phyloP scores from a whole-genome alignment of 1,284 basidiomycete genomes.

The Lentinula novae-zelandiae region DNA sequence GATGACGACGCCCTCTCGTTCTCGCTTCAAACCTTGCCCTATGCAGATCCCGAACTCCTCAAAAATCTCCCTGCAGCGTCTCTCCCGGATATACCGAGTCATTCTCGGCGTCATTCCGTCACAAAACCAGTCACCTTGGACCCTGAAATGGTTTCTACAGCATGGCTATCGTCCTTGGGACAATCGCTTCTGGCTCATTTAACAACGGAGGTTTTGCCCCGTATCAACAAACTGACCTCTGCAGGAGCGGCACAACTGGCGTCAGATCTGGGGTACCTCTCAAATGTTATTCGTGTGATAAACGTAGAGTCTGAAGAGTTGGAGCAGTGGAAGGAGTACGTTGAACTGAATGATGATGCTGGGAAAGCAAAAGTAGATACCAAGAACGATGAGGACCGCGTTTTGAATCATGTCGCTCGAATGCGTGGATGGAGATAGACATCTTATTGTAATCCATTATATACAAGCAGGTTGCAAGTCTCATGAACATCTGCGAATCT shows the following conservation, averaged over 20 bases:
- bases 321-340: conserved; percentile 69
- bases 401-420: conserved; percentile 41
- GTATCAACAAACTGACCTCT: conserved; percentile 54
- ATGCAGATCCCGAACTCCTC: conserved; percentile 56
- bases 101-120: conserved; percentile 35
- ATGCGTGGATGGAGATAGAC: conserved; percentile 47
- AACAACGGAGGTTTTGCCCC: conserved; percentile 59
- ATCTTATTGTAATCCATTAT: neutral
- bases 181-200: conserved; percentile 75
- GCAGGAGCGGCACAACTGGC: conserved; percentile 82
- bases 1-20: conserved; percentile 90
- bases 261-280: conserved; percentile 85
- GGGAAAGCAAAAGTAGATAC: conserved; percentile 34
- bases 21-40: conserved; percentile 79
- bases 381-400: conserved; percentile 31
- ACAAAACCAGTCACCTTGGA: conserved; percentile 40
- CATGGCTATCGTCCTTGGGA: conserved; percentile 89
- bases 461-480: neutral
- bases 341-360: conserved; percentile 57
- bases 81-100: conserved; percentile 24
- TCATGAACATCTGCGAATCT: neutral
- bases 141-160: conserved; percentile 78
- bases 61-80: conserved; percentile 40
- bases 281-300: conserved; percentile 87
- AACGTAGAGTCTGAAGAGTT: conserved; percentile 81